A percentile compares a stretch with the other conserved stretches of the same genome.
Evolutionary conservation across 495 filamentous ascomycete species (phyloP).

Genomic region (Schizothecium vesticola): DNA sequence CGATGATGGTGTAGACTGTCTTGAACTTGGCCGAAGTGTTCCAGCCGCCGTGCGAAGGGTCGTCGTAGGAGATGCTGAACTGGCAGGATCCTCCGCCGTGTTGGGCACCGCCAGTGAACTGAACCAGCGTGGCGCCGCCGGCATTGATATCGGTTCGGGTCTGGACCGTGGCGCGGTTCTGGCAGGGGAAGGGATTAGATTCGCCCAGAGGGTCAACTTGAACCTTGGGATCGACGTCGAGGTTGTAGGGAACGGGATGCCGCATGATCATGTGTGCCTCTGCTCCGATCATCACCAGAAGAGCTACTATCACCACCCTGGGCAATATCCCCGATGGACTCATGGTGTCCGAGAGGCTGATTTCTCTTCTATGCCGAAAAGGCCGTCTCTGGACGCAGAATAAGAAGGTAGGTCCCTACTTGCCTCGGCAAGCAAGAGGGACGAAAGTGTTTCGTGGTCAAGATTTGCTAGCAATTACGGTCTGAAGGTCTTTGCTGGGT

Average conservation of each 20-base stretch:
- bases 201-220: conserved; percentile 55
- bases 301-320: not conserved
- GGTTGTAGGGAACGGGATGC: conserved; percentile 53
- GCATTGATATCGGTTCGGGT: conserved; percentile 36
- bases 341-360: not conserved
- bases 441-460: not conserved
- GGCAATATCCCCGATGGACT: not conserved
- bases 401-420: not conserved
- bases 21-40: conserved; percentile 45
- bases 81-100: conserved; percentile 80
- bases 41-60: conserved; percentile 34
- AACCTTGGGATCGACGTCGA: conserved; percentile 19
- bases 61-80: conserved; percentile 66
- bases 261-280: conserved; percentile 60
- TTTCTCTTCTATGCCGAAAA: not conserved
- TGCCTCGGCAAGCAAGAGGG: not conserved
- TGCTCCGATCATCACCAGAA: not conserved
- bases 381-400: not conserved
- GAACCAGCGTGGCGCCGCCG: conserved; percentile 42
- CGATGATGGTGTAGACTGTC: conserved; percentile 67
- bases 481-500: not conserved
- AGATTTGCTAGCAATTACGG: not conserved
- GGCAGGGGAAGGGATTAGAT: conserved; percentile 67
- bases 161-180: conserved; percentile 38
- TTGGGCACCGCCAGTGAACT: conserved; percentile 51